A percentile compares a stretch with the other conserved stretches of the same genome.
phyloP scores from a whole-genome alignment of 2,329 filamentous ascomycete genomes.

The Fusarium tuaranense region DNA sequence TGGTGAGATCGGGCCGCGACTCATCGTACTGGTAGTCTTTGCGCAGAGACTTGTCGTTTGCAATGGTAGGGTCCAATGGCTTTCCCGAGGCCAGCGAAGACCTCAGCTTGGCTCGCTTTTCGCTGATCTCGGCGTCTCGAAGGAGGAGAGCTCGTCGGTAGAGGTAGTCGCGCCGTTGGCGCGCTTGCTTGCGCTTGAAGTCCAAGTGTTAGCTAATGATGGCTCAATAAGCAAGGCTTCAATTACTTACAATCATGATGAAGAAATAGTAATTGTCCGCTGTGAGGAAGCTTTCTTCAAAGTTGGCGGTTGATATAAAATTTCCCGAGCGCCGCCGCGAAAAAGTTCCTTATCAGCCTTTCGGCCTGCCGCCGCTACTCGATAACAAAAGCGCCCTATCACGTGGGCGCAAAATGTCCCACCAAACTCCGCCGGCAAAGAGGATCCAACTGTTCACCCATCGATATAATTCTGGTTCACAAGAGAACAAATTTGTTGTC shows the following conservation, averaged over 20 bases:
- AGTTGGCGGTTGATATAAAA: constrained; percentile 26
- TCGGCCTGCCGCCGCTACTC: constrained; percentile 39
- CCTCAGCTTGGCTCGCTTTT: constrained; percentile 89
- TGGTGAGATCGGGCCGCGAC: constrained; percentile 74
- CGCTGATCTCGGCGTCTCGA: constrained; percentile 90
- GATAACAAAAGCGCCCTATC: constrained; percentile 50
- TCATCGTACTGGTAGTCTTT: constrained; percentile 96
- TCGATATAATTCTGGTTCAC: constrained; percentile 45
- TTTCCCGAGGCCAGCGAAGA: constrained; percentile 90
- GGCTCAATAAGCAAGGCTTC: neutral
- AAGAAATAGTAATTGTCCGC: constrained; percentile 1
- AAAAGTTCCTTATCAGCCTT: constrained; percentile 49
- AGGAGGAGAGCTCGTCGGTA: constrained; percentile 90
- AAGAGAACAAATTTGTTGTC: constrained; percentile 41
- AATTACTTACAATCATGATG: constrained; percentile 51
- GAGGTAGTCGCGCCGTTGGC: constrained; percentile 69
- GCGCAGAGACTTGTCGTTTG: constrained; percentile 85
- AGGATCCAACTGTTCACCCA: constrained; percentile 41
- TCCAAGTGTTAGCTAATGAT: constrained; percentile 33
- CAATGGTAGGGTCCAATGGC: constrained; percentile 82
- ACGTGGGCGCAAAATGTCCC: constrained; percentile 57
- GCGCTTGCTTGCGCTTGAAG: constrained; percentile 55
- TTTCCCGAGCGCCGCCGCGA: constrained; percentile 28
- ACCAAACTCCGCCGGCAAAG: constrained; percentile 48
- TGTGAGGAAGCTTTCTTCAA: constrained; percentile 15